Percentiles rank a stretch among this genome's conserved stretches.
phyloP scores from a whole-genome alignment of 2,329 filamentous ascomycete species.

The Ceratocystis cacaofunesta region DNA sequence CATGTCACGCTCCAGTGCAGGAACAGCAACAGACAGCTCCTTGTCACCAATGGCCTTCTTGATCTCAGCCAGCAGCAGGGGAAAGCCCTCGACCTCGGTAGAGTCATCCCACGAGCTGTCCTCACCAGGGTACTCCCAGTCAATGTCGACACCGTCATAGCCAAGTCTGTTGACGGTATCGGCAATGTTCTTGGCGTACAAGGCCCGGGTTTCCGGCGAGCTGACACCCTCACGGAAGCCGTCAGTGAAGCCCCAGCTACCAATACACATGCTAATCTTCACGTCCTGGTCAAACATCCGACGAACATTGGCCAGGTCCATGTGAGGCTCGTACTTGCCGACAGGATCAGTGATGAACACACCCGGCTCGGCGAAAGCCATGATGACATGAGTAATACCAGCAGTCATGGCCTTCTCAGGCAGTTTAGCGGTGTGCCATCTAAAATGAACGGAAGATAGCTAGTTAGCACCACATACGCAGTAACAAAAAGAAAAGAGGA shows the following conservation, averaged over 20 bases:
- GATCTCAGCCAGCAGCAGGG: too few relatives aligned
- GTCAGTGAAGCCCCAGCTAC: conserved; percentile 56
- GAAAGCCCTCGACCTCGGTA: too few relatives aligned
- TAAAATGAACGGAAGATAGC: not conserved
- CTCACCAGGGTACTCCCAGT: too few relatives aligned
- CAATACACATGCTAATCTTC: conserved; percentile 55
- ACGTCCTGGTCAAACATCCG: conserved; percentile 35
- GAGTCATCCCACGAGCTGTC: too few relatives aligned
- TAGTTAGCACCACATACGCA: too few relatives aligned
- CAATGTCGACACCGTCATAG: too few relatives aligned
- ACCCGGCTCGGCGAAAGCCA: too few relatives aligned
- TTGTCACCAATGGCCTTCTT: conserved; percentile 33
- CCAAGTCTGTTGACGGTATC: too few relatives aligned
- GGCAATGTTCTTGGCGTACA: too few relatives aligned
- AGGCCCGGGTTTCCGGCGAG: conserved; percentile 21
- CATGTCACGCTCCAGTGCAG: conserved; percentile 49
- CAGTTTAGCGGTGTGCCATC: not conserved
- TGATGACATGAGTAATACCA: too few relatives aligned
- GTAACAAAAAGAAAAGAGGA: not conserved
- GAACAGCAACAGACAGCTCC: conserved; percentile 52
- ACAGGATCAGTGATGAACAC: conserved; percentile 31
- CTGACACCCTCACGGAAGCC: conserved; percentile 46
- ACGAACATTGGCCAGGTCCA: conserved; percentile 26
- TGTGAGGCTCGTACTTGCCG: conserved; percentile 37
- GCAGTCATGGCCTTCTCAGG: too few relatives aligned